A percentile compares a stretch with the other conserved stretches of the same genome.
phyloP scores from a whole-genome alignment of 768 basidiomycete genomes.

The Clitopilus hobsonii region DNA sequence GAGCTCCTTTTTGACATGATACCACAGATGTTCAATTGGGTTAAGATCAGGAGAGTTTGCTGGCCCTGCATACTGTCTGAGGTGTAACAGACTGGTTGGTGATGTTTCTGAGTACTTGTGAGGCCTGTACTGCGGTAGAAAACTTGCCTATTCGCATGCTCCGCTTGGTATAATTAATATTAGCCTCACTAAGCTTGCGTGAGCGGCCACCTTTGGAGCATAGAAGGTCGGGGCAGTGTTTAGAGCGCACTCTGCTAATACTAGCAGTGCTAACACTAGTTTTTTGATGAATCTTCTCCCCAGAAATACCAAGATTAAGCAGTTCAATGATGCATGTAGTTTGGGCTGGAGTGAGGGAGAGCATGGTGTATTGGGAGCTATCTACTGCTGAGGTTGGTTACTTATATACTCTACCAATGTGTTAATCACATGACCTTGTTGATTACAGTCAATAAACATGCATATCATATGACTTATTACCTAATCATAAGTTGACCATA shows the following conservation, averaged over 20 bases:
- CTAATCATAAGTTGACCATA: too few species aligned
- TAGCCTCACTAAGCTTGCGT: conserved; percentile 6
- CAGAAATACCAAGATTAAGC: too few species aligned
- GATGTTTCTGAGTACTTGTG: conserved; percentile 6
- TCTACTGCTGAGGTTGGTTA: too few species aligned
- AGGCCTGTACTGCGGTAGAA: conserved; percentile 8
- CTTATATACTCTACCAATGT: too few species aligned
- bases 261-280: not conserved
- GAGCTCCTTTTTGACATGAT: not conserved
- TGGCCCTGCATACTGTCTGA: conserved; percentile 4
- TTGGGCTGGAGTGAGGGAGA: too few species aligned
- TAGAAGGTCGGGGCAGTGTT: conserved; percentile 1
- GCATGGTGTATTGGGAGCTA: too few species aligned
- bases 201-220: conserved; percentile 5
- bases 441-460: too few species aligned
- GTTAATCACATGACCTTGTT: too few species aligned
- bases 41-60: conserved; percentile 23
- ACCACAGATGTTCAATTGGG: conserved; percentile 24
- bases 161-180: conserved; percentile 3
- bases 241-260: conserved; percentile 1
- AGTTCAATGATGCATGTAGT: too few species aligned
- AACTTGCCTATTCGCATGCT: conserved; percentile 1
- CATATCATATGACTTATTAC: too few species aligned
- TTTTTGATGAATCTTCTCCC: too few species aligned
- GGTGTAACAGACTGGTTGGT: conserved; percentile 8